These are phyloP conservation scores for Scedosporium apiospermum DNA, from an alignment of 2,329 filamentous ascomycete species.

Conservation along the genomic window DNA sequence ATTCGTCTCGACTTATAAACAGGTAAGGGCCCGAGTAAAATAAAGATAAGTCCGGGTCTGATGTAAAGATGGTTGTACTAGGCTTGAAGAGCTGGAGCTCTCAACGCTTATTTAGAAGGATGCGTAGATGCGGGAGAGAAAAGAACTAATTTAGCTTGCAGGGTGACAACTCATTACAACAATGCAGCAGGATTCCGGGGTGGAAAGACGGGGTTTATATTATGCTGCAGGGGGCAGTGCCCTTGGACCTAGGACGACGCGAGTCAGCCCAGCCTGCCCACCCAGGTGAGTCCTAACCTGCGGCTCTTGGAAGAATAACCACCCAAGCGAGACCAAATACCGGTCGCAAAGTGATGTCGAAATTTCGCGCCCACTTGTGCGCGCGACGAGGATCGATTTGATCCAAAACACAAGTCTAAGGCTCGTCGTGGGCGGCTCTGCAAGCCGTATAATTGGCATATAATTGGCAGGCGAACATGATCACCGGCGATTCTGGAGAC, in stretches of 20 bases:
- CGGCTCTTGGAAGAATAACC: too few species aligned
- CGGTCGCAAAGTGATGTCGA: too few species aligned
- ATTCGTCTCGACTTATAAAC: not conserved
- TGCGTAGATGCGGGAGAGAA: not conserved
- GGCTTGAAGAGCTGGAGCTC: not conserved
- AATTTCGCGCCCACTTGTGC: too few species aligned
- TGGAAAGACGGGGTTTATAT: not conserved
- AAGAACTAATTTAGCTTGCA: not conserved
- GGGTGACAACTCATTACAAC: not conserved
- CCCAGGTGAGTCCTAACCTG: too few species aligned
- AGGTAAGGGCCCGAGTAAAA: not conserved
- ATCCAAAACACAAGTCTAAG: too few species aligned
- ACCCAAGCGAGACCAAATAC: too few species aligned
- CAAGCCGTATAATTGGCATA: not conserved
- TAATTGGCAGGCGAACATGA: not conserved
- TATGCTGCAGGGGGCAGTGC: not conserved
- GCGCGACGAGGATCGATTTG: too few species aligned
- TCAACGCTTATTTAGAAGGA: not conserved
- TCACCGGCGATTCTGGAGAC: not conserved
- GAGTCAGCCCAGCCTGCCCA: too few species aligned
- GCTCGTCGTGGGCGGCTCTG: too few species aligned
- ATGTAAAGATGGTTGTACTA: not conserved
- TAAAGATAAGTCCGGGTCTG: not conserved
- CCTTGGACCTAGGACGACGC: too few species aligned
- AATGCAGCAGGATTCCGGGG: not conserved